Conservation (phyloP, 2,329 filamentous ascomycete species). For the Penicillium sp. region DNA sequence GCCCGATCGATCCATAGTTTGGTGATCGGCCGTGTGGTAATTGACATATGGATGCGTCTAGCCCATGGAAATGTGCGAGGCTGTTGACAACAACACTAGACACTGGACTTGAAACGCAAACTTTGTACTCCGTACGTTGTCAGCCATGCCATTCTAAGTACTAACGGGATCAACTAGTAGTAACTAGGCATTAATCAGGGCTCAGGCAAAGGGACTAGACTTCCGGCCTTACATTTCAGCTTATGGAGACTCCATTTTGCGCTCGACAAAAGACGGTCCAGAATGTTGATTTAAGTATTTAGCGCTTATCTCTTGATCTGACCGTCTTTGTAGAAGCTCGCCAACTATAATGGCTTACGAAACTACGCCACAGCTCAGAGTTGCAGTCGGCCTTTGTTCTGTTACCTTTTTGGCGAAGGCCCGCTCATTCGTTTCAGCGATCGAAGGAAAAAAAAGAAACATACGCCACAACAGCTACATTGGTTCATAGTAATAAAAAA, state of each 20-base stretch:
- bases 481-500: background rate
- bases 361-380: background rate
- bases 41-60: background rate
- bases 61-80: background rate
- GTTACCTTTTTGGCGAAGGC: background rate
- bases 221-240: too few relatives aligned
- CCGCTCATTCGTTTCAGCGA: background rate
- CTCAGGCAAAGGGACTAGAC: too few relatives aligned
- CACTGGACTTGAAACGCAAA: background rate
- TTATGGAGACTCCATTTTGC: too few relatives aligned
- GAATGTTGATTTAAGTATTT: background rate
- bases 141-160: too few relatives aligned
- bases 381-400: background rate
- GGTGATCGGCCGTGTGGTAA: too few relatives aligned
- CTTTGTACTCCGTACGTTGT: background rate
- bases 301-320: background rate
- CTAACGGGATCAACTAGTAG: too few relatives aligned
- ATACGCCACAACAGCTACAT: background rate
- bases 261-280: background rate
- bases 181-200: too few relatives aligned
- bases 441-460: background rate
- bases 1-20: background rate
- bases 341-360: background rate
- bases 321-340: background rate
- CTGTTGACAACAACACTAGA: background rate